phyloP scores from a whole-genome alignment of 1,284 basidiomycete genomes.

The Ustilago trichophora region DNA sequence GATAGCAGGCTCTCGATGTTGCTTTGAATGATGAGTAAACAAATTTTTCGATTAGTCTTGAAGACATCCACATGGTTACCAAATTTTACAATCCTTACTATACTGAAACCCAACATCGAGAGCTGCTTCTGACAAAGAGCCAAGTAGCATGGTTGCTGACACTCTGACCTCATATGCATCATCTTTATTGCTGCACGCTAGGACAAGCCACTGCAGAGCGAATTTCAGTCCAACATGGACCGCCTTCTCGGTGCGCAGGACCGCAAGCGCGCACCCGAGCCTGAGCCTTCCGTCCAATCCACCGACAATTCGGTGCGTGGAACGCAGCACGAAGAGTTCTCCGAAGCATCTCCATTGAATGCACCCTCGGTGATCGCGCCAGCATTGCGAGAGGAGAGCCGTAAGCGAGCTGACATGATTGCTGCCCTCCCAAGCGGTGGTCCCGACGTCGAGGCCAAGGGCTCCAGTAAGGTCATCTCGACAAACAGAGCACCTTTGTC shows the following conservation, averaged over 20 bases:
- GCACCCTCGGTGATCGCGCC: conserved; percentile 41
- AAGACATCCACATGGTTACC: conserved; percentile 61
- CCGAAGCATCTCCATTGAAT: conserved; percentile 29
- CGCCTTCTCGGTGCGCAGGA: conserved; percentile 54
- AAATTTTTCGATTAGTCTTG: conserved; percentile 64
- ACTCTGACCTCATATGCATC: too few species aligned
- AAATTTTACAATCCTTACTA: conserved; percentile 54
- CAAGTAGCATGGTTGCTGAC: conserved; percentile 7
- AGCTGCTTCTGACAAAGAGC: too few species aligned
- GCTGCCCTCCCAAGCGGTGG: conserved; percentile 43
- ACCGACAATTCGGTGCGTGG: conserved; percentile 44
- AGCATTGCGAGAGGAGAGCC: conserved; percentile 25
- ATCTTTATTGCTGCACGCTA: conserved; percentile 4
- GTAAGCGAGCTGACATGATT: conserved; percentile 29
- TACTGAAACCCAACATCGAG: conserved; percentile 38
- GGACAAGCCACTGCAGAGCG: conserved; percentile 56
- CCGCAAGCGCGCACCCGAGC: conserved; percentile 33
- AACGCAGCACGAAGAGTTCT: conserved; percentile 52
- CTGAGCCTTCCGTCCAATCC: conserved; percentile 28
- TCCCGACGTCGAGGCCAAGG: conserved; percentile 20
- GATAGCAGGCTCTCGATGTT: conserved; percentile 36
- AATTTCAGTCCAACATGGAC: conserved; percentile 62
- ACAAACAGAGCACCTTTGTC: conserved; percentile 14
- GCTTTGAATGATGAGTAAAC: conserved; percentile 43
- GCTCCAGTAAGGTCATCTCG: conserved; percentile 13